phyloP scores from a whole-genome alignment of 495 filamentous ascomycete species.

The Friedmanniomyces simplex region DNA sequence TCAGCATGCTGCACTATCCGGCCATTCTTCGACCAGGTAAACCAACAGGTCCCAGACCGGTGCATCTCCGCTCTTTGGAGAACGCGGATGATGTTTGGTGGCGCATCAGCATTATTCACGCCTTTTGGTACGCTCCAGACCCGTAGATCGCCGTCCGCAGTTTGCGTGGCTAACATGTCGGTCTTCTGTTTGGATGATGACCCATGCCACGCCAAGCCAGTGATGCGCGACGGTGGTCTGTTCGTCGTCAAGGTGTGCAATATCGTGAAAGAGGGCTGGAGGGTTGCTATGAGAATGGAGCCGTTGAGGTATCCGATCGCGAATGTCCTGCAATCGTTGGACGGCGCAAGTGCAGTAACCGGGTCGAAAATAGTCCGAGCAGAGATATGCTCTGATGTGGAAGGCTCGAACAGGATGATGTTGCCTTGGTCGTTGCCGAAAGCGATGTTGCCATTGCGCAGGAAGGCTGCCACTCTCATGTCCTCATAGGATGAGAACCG shows the following conservation, averaged over 20 bases:
- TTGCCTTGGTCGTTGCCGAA: conserved; percentile 91
- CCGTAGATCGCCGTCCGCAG: conserved; percentile 79
- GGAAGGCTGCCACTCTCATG: conserved; percentile 79
- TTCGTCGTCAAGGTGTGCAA: conserved; percentile 81
- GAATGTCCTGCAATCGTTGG: conserved; percentile 89
- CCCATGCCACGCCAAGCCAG: conserved; percentile 90
- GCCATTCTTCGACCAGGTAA: conserved; percentile 96
- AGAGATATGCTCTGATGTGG: conserved; percentile 86
- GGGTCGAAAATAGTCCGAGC: conserved; percentile 88
- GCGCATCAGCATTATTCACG: conserved; percentile 53
- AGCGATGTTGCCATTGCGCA: conserved; percentile 94
- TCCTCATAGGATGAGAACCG: conserved; percentile 84
- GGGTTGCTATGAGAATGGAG: conserved; percentile 77
- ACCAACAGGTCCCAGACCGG: conserved; percentile 77
- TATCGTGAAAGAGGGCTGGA: conserved; percentile 90
- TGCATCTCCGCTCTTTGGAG: conserved; percentile 70
- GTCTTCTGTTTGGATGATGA: conserved; percentile 95
- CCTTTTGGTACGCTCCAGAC: conserved; percentile 94
- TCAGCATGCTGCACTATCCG: conserved; percentile 88
- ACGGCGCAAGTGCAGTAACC: conserved; percentile 81
- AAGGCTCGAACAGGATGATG: conserved; percentile 88
- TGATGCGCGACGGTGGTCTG: conserved; percentile 75
- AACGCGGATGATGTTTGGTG: conserved; percentile 75
- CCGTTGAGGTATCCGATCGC: conserved; percentile 98
- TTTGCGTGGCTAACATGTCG: conserved; percentile 94